Evolutionary conservation across 805 yeast genomes (phyloP).

Genomic region (Torulaspora quercuum): DNA sequence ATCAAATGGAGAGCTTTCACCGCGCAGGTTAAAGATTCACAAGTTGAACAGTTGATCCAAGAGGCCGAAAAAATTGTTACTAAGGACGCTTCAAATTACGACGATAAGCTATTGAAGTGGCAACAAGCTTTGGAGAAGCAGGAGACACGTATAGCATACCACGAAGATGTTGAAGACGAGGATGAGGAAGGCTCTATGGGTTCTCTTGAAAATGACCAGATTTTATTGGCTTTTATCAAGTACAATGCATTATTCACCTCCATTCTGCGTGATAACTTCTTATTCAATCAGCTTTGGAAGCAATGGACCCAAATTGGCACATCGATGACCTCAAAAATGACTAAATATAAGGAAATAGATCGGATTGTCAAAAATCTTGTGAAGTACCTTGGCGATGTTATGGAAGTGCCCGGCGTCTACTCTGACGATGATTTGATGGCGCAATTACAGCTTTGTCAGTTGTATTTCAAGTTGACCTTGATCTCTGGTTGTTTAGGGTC

Average conservation of each 20-base stretch:
- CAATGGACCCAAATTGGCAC: constrained; percentile 29
- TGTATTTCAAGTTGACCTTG: constrained; percentile 24
- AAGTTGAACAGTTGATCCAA: constrained; percentile 59
- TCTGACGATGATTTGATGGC: constrained; percentile 67
- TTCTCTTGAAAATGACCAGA: constrained; percentile 62
- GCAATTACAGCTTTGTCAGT: constrained; percentile 26
- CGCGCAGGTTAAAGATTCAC: constrained; percentile 66
- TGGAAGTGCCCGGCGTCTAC: constrained; percentile 88
- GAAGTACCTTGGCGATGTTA: constrained; percentile 53
- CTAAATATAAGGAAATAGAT: constrained; percentile 35
- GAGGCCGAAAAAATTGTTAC: constrained; percentile 38
- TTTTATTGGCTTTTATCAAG: constrained; percentile 69
- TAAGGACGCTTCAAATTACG: constrained; percentile 48
- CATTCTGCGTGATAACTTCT: constrained; percentile 63
- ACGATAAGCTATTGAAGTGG: constrained; percentile 59
- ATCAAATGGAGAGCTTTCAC: constrained; percentile 57
- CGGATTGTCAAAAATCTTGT: constrained; percentile 43
- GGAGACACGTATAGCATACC: constrained; percentile 45
- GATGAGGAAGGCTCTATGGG: constrained; percentile 46
- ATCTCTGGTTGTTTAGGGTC: constrained; percentile 30
- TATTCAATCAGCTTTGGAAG: constrained; percentile 40
- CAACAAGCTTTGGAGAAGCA: constrained; percentile 64
- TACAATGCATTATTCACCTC: constrained; percentile 64
- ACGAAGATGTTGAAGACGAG: constrained; percentile 40
- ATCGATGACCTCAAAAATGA: constrained; percentile 26